Base-by-base conservation (phyloP, 225 moss, liverwort and hornwort species). In the Takakia lepidozioides region DNA sequence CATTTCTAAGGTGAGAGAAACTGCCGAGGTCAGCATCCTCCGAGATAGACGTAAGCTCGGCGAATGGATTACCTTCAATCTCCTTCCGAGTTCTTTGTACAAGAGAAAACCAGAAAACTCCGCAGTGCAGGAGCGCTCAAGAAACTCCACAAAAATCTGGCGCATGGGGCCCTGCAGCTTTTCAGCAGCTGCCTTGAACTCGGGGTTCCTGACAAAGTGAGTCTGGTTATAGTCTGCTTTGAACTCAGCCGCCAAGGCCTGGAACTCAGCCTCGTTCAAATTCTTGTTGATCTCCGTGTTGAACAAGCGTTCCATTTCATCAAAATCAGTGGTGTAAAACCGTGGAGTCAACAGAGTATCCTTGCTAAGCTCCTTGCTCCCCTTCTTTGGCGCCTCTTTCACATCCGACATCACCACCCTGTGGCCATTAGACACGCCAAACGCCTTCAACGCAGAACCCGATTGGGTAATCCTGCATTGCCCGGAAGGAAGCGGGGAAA, bases 311-410 rank as follows among this genome's bases (percentile, higher is more conserved):
- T 98, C 98, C 98, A 98, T 98, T 85, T 98, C 98, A 50, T 91
- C 98, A 40, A 98, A 98, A 49, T 98, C 98, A 3, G 98, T 98
- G 18, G 98, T 98, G 64, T 98, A 98, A 38, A 98, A 98, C 67
- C 98, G 66, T 21, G 98, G 98, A 0, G 98, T 98, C 7, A 98
- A 60, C 56, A 98, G 61, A 38, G 82, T 63, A 66, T 98, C 98
- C 4, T 98, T 67, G 27, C 85, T 84, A 51, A 87, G 83, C 82
- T 95, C 84, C 71, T 84, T 81, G 25, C 67, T 67, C 38, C 77
- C 66, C 66, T 62, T 46, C 8, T 56, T 66, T 0, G 53, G 13
- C 62, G 68, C 73, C 0, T 52, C 64, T 0, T 54, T 59, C 5
- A 41, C 36, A 16, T 32, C 32, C 32, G 38, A 43, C 79, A 80